Base-by-base conservation (phyloP, 2,329 filamentous ascomycete genomes). In the Trematosphaeria pertusa region DNA sequence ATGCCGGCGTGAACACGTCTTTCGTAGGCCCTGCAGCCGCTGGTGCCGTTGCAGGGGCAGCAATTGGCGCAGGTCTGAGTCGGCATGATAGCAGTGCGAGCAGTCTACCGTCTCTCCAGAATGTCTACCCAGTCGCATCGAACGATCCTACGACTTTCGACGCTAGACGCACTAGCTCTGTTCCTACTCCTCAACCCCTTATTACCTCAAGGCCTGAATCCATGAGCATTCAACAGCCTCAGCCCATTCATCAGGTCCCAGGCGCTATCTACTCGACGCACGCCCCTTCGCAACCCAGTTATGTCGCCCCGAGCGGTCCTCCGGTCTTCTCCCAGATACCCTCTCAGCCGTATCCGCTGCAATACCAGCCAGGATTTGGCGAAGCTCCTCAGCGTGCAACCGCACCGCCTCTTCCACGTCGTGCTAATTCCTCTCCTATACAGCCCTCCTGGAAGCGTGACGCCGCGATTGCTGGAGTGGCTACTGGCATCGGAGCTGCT, bases 191-290 rank as follows among this genome's bases (percentile, higher is more conserved):
- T 11, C 69, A 71, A 41, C 64, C 68, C 38, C 35, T 69, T 4
- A 43, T 71, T 10, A 68, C 67, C 12, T 58, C 67, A 6, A 59
- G 63, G 24, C 64, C 65, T 7, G 67, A 62, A 76, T 78, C 83
- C 0, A 80, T 91, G 22, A 85, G 86, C 9, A 78, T 97, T n/a
- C 88, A 94, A 67, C 90, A 96, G 60, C 92, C 92, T 2, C 87
- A 91, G 58, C 92, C 92, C 2, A 81, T 89, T 48, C 79, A 82
- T 2, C 89, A 89, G 0, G 84, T 95, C 2, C 86, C 86, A 28
- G 81, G 82, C 51, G 82, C 82, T 14, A 80, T 92, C 1, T 89
- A 90, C 59, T 80, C 73, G 15, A 72, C 72, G 4, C 75, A 78
- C 49, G 65, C 69, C 10, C 64, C 70, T 9, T 58, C 70, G 12